Evolutionary conservation across 495 filamentous ascomycete genomes (phyloP), one percentile per base, ranked within the genome.

Genomic region (Opeltia flavorubescens): DNA sequence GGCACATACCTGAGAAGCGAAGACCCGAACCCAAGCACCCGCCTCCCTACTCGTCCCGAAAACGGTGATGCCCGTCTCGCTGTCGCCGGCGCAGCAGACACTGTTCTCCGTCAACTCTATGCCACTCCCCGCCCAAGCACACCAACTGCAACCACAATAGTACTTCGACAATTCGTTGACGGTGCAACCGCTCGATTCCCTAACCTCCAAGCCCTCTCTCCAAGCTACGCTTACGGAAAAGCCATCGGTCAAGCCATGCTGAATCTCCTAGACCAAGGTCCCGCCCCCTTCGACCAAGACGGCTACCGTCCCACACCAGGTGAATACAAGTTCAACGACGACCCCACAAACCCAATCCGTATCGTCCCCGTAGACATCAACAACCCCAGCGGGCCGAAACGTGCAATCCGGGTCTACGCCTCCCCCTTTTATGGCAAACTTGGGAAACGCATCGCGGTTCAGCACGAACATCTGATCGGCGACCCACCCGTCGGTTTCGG

Each of bases 271-370:
- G 48, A 53, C 44, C 45, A 43, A n/a, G 49, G 49, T 33, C 43
- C 49, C 20, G 34, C 30, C 2, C 50, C 48, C 9, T 50, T 50
- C 20, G 41, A 49, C 41, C 44, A 53, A 41, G 49, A 47, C 43
- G 33, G 30, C 28, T 63, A 62, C 48, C 25, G 45, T 18, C 54
- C 56, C 4, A 49, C 30, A 12, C 43, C 48, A 3, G 54, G 52
- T 8, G 31, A 30, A 8, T 64, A 58, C 50, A 55, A 46, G 21
- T 64, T 63, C 44, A 46, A 57, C 35, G 61, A 61, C 30, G 61
- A 64, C 40, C 61, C 61, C 27, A 62, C 59, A n/a, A 54, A 63
- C 43, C 61, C 61, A 18, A 53, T 64, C 5, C 44, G 49, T 3
- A 43, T 61, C 26, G 53, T 59, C 17, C 61, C 60, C 12, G 58